Conservation (phyloP, 306 rosid genomes). For the Trifolium repens region DNA sequence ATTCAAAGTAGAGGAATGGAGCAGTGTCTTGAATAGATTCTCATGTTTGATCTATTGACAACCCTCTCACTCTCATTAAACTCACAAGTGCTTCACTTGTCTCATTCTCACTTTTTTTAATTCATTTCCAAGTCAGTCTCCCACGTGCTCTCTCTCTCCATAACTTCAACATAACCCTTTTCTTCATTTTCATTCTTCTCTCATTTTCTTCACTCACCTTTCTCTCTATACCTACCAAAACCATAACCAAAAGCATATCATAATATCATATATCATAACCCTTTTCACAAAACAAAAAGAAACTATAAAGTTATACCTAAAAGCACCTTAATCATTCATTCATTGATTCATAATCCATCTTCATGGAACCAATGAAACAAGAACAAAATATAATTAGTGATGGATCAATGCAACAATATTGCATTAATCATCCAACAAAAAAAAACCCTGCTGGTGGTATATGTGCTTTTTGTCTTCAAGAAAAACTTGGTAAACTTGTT, state of each 20-base stretch:
- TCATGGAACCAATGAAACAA: conserved; percentile 47
- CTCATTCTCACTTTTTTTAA: conserved; percentile 36
- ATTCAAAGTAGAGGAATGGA: not conserved
- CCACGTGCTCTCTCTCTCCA: conserved; percentile 61
- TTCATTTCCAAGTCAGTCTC: conserved; percentile 43
- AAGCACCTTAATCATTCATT: not conserved
- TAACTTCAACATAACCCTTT: not conserved
- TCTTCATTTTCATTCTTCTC: not conserved
- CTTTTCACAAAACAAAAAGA: conserved; percentile 11
- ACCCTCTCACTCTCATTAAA: not conserved
- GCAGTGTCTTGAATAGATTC: not conserved
- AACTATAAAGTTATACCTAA: not conserved
- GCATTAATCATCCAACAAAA: conserved; percentile 71
- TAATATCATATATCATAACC: not conserved
- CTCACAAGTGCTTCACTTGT: conserved; percentile 28
- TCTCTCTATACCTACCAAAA: not conserved
- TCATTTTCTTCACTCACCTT: not conserved
- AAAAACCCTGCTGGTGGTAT: conserved; percentile 80
- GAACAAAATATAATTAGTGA: conserved; percentile 60
- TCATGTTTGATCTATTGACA: not conserved
- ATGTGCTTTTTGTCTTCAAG: conserved; percentile 91
- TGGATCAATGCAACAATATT: conserved; percentile 62
- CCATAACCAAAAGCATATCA: not conserved
- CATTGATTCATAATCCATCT: conserved; percentile 1
- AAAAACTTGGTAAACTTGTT: conserved; percentile 83